Percentiles rank a stretch among this genome's conserved stretches.
Conservation (phyloP, 352 stramenopile species). For the Pythium apleroticum region DNA sequence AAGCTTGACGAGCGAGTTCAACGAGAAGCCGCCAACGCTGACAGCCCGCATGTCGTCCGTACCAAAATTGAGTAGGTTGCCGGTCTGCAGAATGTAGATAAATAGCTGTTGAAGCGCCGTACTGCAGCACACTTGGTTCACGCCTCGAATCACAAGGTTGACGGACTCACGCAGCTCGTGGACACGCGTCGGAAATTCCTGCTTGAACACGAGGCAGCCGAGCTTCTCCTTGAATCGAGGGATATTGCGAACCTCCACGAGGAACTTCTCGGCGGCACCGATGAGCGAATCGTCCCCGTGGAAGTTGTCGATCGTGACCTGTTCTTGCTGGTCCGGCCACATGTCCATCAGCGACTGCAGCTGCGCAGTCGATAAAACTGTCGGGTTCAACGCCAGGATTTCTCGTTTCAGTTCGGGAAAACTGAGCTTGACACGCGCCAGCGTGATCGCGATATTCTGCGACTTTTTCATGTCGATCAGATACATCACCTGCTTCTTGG, state of each 20-base stretch:
- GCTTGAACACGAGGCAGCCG: constrained; percentile 78
- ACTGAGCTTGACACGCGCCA: constrained; percentile 71
- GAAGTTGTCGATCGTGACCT: constrained; percentile 67
- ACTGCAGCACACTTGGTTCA: constrained; percentile 81
- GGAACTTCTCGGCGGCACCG: constrained; percentile 74
- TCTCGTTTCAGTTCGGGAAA: constrained; percentile 74
- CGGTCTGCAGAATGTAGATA: constrained; percentile 86
- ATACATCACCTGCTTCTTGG: constrained; percentile 72
- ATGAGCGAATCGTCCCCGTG: constrained; percentile 59
- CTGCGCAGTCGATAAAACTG: constrained; percentile 72
- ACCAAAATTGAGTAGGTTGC: constrained; percentile 77
- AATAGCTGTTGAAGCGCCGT: constrained; percentile 73
- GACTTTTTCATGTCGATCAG: constrained; percentile 89
- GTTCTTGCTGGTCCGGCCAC: constrained; percentile 77
- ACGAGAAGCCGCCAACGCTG: constrained; percentile 63
- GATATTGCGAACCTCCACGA: constrained; percentile 68
- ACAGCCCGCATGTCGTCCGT: constrained; percentile 42
- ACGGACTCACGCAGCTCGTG: constrained; percentile 80
- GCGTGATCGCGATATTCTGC: constrained; percentile 85
- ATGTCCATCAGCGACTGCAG: constrained; percentile 84
- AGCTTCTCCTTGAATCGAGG: constrained; percentile 74
- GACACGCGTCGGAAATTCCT: constrained; percentile 74
- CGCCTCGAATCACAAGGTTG: constrained; percentile 69
- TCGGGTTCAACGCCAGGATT: constrained; percentile 75
- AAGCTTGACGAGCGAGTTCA: constrained; percentile 80